phyloP scores from a whole-genome alignment of 1,284 basidiomycete species.

The Boletus mariae region DNA sequence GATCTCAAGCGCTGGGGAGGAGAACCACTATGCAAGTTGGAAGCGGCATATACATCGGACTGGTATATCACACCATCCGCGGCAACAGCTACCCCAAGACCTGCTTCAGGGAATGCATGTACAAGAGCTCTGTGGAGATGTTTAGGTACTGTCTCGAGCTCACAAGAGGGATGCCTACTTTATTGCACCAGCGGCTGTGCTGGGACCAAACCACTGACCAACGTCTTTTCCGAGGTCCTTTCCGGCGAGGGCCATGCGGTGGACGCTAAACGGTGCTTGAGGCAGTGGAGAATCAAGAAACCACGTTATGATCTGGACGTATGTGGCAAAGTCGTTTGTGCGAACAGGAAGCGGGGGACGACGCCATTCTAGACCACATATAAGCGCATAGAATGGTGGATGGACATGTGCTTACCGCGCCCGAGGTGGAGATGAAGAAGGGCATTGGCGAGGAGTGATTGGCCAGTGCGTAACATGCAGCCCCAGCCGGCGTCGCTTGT shows the following conservation, averaged over 20 bases:
- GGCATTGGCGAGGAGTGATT: constrained; percentile 89
- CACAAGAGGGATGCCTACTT: constrained; percentile 49
- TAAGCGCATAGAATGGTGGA: constrained; percentile 10
- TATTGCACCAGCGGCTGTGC: constrained; percentile 93
- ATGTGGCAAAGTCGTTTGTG: constrained; percentile 66
- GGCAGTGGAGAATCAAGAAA: constrained; percentile 91
- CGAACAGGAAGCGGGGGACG: constrained; percentile 58
- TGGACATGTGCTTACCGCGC: constrained; percentile 56
- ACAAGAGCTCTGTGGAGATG: constrained; percentile 61
- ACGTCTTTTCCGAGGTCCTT: constrained; percentile 94
- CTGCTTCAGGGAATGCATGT: constrained; percentile 76
- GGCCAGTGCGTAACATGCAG: constrained; percentile 95
- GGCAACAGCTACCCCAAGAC: constrained; percentile 80
- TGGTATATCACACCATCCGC: constrained; percentile 84
- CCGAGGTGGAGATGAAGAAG: constrained; percentile 82
- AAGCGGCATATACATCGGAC: constrained; percentile 82
- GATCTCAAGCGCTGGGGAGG: constrained; percentile 32
- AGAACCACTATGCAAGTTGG: constrained; percentile 45
- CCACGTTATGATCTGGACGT: constrained; percentile 89
- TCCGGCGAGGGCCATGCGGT: constrained; percentile 92
- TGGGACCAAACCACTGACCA: constrained; percentile 98
- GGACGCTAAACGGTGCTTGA: constrained; percentile 91
- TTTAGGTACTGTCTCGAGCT: constrained; percentile 6
- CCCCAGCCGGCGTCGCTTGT: constrained; percentile 97
- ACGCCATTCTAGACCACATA: constrained; percentile 67